These are phyloP conservation scores for Heterobasidion occidentale DNA, from an alignment of 1,284 basidiomycete genomes.

Conservation along the genomic window DNA sequence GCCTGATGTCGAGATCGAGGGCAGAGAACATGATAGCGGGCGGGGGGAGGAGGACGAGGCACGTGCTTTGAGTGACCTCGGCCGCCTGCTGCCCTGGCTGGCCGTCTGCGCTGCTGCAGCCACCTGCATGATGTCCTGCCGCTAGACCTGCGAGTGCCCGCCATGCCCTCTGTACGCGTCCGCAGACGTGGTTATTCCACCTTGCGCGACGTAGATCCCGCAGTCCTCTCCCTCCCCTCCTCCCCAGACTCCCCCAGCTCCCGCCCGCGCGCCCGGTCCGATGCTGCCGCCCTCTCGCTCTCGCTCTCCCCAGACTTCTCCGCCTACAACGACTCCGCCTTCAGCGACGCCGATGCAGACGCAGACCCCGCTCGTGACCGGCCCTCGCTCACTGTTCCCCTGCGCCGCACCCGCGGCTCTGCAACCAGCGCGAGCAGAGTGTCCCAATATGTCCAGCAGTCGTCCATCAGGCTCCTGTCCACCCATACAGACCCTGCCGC, in stretches of 20 bases:
- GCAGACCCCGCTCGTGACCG: too few relatives aligned
- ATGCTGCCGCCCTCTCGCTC: neutral
- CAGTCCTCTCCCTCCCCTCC: neutral
- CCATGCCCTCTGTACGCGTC: neutral
- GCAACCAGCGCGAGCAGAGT: neutral
- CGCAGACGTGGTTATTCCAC: neutral
- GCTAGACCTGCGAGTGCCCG: neutral
- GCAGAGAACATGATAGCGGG: constrained; percentile 55
- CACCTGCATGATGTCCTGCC: neutral
- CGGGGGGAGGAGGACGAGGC: neutral
- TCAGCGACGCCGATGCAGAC: too few relatives aligned
- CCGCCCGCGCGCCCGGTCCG: neutral
- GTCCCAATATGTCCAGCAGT: neutral
- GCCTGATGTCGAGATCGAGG: constrained; percentile 68
- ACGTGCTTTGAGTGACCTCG: too few relatives aligned
- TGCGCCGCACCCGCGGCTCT: too few relatives aligned
- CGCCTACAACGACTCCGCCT: neutral
- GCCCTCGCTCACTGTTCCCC: too few relatives aligned
- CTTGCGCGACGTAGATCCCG: constrained; percentile 1
- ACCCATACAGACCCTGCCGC: neutral
- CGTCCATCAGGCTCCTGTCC: neutral
- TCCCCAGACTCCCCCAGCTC: neutral
- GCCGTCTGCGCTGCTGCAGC: neutral
- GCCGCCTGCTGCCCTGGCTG: too few relatives aligned
- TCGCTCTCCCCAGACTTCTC: neutral